Percentiles rank a stretch among this genome's conserved stretches.
Conservation (phyloP, 371 early-diverging fungal genomes). For the Conidiobolus coronatus region DNA sequence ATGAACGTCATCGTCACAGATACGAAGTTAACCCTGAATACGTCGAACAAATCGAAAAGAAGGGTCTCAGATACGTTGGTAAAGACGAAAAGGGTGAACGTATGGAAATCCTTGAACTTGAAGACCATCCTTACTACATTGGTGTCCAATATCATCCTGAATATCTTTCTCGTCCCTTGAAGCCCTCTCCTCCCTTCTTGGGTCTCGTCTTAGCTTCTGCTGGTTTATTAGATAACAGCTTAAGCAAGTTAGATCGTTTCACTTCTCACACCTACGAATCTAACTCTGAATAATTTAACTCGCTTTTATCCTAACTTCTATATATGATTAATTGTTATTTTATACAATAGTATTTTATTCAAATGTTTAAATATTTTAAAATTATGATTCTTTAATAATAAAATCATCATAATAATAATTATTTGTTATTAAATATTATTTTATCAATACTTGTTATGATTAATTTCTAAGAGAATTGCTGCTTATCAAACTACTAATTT, state of each 20-base stretch:
- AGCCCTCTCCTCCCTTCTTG: conserved; percentile 80
- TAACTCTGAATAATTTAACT: conserved; percentile 3
- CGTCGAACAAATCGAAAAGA: conserved; percentile 46
- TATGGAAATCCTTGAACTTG: conserved; percentile 92
- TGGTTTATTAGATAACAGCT: conserved; percentile 7
- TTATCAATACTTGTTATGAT: too few relatives aligned
- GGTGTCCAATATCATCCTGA: conserved; percentile 99
- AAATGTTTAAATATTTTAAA: too few relatives aligned
- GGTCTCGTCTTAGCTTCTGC: conserved; percentile 77
- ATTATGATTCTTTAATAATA: too few relatives aligned
- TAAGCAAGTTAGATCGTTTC: neutral
- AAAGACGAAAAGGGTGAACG: conserved; percentile 81
- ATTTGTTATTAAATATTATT: too few relatives aligned
- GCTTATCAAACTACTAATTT: too few relatives aligned
- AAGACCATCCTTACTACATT: conserved; percentile 88
- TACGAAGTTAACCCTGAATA: conserved; percentile 93
- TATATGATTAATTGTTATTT: too few relatives aligned
- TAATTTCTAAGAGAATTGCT: too few relatives aligned
- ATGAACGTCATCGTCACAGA: conserved; percentile 97
- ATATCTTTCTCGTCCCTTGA: conserved; percentile 84
- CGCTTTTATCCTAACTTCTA: too few relatives aligned
- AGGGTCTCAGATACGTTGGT: conserved; percentile 84
- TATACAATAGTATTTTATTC: too few relatives aligned
- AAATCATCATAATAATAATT: too few relatives aligned
- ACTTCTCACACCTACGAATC: conserved; percentile 3